Evolutionary conservation across 1,284 basidiomycete species (phyloP).

Genomic region (Moniliella sp.): DNA sequence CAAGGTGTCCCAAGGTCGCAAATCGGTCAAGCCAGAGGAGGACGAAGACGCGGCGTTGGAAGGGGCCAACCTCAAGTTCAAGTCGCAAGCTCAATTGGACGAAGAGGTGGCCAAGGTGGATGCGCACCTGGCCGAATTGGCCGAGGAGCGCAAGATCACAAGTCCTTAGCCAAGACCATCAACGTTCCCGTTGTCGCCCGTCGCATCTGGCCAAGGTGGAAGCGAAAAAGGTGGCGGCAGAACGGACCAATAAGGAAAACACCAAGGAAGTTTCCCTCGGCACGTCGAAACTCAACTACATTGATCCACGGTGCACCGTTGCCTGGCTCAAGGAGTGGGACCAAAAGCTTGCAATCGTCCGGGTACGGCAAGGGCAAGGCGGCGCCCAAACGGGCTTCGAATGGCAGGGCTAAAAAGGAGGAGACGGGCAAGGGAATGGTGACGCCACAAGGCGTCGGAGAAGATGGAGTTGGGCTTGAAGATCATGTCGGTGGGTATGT

Average conservation of each 20-base stretch:
- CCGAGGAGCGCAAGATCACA: constrained; percentile 62
- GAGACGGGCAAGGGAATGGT: constrained; percentile 2
- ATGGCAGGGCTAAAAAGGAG: constrained; percentile 4
- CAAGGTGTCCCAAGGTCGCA: constrained; percentile 6
- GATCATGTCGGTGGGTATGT: background rate
- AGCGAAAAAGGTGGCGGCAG: constrained; percentile 9
- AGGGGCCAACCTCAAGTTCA: too few species aligned
- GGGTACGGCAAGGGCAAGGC: constrained; percentile 1
- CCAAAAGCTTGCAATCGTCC: constrained; percentile 7
- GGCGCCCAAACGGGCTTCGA: too few species aligned
- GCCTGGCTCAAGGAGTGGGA: constrained; percentile 33
- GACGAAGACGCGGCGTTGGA: too few species aligned
- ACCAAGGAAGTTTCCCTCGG: constrained; percentile 15
- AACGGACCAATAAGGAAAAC: background rate
- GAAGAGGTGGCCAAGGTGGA: too few species aligned
- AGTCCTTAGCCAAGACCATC: constrained; percentile 40
- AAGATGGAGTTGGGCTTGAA: constrained; percentile 23
- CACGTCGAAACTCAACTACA: constrained; percentile 33
- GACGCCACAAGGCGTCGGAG: constrained; percentile 5
- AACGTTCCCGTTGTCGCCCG: constrained; percentile 43
- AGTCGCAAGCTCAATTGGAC: too few species aligned
- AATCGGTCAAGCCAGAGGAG: too few species aligned
- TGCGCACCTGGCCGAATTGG: constrained; percentile 52
- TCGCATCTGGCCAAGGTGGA: constrained; percentile 38
- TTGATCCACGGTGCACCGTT: constrained; percentile 30